These are phyloP conservation scores for Cladosporium sp. DNA, from an alignment of 2,329 filamentous ascomycete genomes.

Conservation along the genomic window DNA sequence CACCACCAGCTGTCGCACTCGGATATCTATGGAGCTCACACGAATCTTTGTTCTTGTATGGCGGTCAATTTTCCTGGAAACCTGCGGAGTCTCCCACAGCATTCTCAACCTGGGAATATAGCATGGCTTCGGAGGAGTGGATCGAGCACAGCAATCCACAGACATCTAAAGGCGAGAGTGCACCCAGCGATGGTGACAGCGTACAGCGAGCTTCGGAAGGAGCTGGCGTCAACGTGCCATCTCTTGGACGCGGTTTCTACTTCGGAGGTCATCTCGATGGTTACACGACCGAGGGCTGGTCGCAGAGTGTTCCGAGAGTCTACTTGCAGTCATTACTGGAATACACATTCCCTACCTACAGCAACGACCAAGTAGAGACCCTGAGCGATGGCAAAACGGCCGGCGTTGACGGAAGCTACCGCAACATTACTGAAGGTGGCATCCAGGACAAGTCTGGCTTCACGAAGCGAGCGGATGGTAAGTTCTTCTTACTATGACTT, in stretches of 20 bases:
- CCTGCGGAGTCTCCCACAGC: conserved; percentile 59
- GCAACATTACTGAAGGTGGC: conserved; percentile 74
- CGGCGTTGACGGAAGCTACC: conserved; percentile 63
- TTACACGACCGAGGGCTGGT: conserved; percentile 67
- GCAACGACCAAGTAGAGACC: conserved; percentile 63
- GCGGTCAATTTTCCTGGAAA: conserved; percentile 70
- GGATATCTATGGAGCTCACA: conserved; percentile 78
- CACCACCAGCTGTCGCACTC: conserved; percentile 69
- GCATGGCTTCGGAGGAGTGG: conserved; percentile 63
- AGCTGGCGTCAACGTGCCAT: conserved; percentile 69
- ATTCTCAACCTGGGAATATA: conserved; percentile 71
- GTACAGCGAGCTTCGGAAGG: conserved; percentile 74
- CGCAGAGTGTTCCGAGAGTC: conserved; percentile 61
- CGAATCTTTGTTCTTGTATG: conserved; percentile 70
- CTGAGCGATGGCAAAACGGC: conserved; percentile 59
- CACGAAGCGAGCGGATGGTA: conserved; percentile 69
- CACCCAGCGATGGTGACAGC: conserved; percentile 56
- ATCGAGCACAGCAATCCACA: conserved; percentile 61
- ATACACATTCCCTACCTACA: conserved; percentile 71
- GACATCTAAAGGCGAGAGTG: conserved; percentile 65
- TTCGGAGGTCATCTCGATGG: conserved; percentile 76
- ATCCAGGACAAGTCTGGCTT: conserved; percentile 68
- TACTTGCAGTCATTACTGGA: conserved; percentile 76
- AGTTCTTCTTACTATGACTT: background rate
- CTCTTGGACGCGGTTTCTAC: conserved; percentile 72